Conservation (phyloP, 176 grass and related monocot species). For the Bromus sterilis region DNA sequence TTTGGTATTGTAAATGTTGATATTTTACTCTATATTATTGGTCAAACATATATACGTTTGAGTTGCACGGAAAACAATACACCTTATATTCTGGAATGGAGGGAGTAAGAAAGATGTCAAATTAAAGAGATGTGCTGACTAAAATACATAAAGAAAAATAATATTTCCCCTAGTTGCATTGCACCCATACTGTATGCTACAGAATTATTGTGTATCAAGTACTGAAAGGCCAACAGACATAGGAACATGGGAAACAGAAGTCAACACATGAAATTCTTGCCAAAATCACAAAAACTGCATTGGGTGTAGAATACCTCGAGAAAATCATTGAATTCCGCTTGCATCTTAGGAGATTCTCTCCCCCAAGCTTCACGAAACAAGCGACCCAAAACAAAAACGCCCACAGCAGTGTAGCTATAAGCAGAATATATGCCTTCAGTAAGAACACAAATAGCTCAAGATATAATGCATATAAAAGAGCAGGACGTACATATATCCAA, state of each 20-base stretch:
- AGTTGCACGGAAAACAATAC: too few relatives aligned
- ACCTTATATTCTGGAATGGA: too few relatives aligned
- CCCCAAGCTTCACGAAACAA: constrained; percentile 88
- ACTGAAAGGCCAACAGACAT: neutral
- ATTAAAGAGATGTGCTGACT: neutral
- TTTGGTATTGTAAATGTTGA: too few relatives aligned
- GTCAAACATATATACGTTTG: too few relatives aligned
- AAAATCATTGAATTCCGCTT: constrained; percentile 81
- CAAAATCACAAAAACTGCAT: neutral
- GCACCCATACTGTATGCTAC: neutral
- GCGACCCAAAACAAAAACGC: constrained; percentile 78
- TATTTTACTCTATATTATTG: too few relatives aligned
- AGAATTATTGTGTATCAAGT: neutral
- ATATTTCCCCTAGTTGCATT: neutral
- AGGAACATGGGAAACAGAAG: neutral
- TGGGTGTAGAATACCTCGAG: constrained; percentile 53
- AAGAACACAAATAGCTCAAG: neutral
- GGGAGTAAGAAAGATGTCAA: neutral
- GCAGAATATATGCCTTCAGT: constrained; percentile 19
- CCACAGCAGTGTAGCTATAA: constrained; percentile 81
- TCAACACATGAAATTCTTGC: neutral
- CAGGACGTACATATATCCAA: constrained; percentile 71
- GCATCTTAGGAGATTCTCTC: constrained; percentile 67
- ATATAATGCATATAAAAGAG: constrained; percentile 10
- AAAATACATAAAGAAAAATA: neutral